Percentiles rank a stretch among this genome's conserved stretches.
phyloP scores from a whole-genome alignment of 345 rosid genomes.

The Trapa bicornis region DNA sequence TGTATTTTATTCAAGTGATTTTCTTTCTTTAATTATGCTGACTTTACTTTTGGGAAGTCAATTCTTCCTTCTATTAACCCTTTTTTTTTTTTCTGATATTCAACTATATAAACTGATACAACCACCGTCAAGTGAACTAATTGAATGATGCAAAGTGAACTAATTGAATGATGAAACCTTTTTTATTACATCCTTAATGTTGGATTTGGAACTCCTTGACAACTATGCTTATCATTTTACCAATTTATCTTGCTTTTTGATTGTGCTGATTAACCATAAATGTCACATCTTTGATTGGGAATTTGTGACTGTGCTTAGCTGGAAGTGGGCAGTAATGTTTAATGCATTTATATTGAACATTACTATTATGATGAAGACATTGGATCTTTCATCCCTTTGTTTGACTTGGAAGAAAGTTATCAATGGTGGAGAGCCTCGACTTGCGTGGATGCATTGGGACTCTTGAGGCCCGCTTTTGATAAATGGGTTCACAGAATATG shows the following conservation, averaged over 20 bases:
- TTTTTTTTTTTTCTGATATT: too few species aligned
- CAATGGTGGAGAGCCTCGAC: slow-evolving; percentile 85
- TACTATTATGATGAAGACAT: background rate
- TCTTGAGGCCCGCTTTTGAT: slow-evolving; percentile 75
- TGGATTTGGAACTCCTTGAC: too few species aligned
- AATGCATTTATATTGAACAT: background rate
- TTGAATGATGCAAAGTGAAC: too few species aligned
- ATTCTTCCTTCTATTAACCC: background rate
- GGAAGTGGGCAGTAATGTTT: background rate
- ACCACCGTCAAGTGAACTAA: too few species aligned
- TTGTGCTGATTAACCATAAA: background rate
- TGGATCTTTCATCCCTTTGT: slow-evolving; percentile 60
- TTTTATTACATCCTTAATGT: background rate
- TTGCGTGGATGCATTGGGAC: slow-evolving; percentile 99
- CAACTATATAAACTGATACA: too few species aligned
- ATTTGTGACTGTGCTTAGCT: background rate
- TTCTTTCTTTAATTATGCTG: background rate
- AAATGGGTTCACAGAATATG: slow-evolving; percentile 84
- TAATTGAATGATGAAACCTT: too few species aligned
- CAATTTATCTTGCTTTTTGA: too few species aligned
- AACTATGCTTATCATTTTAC: too few species aligned
- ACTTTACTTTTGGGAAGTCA: background rate
- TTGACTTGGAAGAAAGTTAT: slow-evolving; percentile 89
- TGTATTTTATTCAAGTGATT: background rate
- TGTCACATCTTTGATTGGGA: background rate